phyloP scores from a whole-genome alignment of 2,329 filamentous ascomycete species.

The Teratosphaeria destructans region DNA sequence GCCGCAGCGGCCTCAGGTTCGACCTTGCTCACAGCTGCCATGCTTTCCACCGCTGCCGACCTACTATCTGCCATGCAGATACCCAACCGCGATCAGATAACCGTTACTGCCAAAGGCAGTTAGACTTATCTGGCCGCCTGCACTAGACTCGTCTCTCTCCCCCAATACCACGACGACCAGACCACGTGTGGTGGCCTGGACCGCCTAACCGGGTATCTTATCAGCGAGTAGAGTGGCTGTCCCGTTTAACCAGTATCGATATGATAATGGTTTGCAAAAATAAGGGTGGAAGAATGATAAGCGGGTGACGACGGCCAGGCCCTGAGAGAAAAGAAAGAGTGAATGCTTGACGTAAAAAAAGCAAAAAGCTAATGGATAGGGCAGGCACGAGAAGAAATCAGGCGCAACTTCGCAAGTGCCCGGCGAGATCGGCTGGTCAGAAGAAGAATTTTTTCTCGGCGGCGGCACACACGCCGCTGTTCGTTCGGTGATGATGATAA shows the following conservation, averaged over 20 bases:
- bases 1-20: conserved; percentile 28
- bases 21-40: conserved; percentile 36
- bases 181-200: neutral
- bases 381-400: conserved; percentile 14
- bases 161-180: conserved; percentile 5
- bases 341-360: conserved; percentile 1
- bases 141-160: neutral
- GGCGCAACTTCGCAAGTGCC: neutral
- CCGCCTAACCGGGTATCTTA: neutral
- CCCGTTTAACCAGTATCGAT: conserved; percentile 9
- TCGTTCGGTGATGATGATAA: neutral
- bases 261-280: conserved; percentile 20
- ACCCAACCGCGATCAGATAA: conserved; percentile 22
- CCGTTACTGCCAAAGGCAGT: conserved; percentile 14
- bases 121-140: conserved; percentile 9
- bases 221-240: neutral
- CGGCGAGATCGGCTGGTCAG: neutral
- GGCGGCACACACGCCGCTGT: neutral
- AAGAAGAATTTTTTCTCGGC: neutral
- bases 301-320: conserved; percentile 14
- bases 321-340: neutral
- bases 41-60: conserved; percentile 25
- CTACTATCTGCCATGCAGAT: conserved; percentile 41
- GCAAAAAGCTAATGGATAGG: neutral
- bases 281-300: conserved; percentile 28